Conservation (phyloP, 805 yeast genomes). For the Suhomyces emberorum region DNA sequence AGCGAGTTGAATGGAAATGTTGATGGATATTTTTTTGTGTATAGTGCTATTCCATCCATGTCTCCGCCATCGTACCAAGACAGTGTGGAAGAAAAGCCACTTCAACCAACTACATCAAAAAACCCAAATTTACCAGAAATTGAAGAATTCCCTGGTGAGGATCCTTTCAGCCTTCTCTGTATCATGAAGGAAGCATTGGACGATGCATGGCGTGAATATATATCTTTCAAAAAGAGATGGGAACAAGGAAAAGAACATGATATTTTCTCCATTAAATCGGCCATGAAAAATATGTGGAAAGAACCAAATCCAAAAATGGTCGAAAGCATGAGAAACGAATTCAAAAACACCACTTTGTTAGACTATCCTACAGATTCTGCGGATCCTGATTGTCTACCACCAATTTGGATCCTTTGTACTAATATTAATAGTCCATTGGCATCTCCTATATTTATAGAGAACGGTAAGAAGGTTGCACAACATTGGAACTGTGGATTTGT, state of each 20-base stretch:
- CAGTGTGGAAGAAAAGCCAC: constrained; percentile 11
- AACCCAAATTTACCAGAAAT: constrained; percentile 6
- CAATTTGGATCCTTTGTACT: constrained; percentile 65
- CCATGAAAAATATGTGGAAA: constrained; percentile 58
- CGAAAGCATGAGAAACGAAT: constrained; percentile 21
- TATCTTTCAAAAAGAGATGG: constrained; percentile 54
- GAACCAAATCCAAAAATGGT: constrained; percentile 25
- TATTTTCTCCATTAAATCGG: constrained; percentile 55
- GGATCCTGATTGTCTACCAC: constrained; percentile 49
- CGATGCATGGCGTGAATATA: constrained; percentile 74
- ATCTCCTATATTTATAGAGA: constrained; percentile 56
- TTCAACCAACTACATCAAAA: neutral
- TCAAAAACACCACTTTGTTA: constrained; percentile 28
- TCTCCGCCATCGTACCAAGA: constrained; percentile 59
- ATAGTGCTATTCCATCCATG: constrained; percentile 62
- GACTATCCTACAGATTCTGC: constrained; percentile 32
- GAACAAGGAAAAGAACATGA: constrained; percentile 66
- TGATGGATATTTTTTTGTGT: constrained; percentile 71
- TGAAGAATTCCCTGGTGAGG: constrained; percentile 15
- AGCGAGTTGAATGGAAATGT: constrained; percentile 71
- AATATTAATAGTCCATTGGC: constrained; percentile 55
- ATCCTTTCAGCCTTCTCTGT: constrained; percentile 36
- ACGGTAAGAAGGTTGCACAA: constrained; percentile 55
- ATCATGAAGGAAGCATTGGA: constrained; percentile 54
- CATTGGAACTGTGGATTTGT: constrained; percentile 67